phyloP scores from a whole-genome alignment of 2,329 filamentous ascomycete species.

The Penicillium hordei region DNA sequence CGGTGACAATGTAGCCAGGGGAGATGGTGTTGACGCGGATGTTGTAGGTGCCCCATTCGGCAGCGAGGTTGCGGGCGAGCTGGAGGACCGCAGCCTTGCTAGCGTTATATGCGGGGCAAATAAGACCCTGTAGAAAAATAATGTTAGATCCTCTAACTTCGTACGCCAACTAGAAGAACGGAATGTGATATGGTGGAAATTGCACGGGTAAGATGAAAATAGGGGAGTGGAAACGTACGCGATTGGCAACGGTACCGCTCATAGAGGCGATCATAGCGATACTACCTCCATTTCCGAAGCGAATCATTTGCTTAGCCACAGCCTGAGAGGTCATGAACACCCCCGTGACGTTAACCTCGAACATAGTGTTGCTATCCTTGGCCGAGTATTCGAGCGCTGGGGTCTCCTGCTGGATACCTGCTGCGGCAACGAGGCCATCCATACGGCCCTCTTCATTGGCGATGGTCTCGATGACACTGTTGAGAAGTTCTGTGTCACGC shows the following conservation, averaged over 20 bases:
- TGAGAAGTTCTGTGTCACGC: slow-evolving; percentile 66
- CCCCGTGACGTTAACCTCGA: slow-evolving; percentile 61
- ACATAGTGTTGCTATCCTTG: slow-evolving; percentile 62
- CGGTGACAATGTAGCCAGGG: slow-evolving; percentile 49
- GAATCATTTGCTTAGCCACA: slow-evolving; percentile 64
- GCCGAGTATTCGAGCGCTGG: slow-evolving; percentile 74
- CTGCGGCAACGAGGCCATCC: slow-evolving; percentile 75
- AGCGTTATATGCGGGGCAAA: slow-evolving; percentile 51
- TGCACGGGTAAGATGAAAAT: not conserved
- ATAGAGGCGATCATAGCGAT: slow-evolving; percentile 64
- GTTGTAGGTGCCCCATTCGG: slow-evolving; percentile 50
- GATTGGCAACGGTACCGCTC: slow-evolving; percentile 61
- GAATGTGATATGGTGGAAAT: not conserved
- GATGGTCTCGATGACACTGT: slow-evolving; percentile 67
- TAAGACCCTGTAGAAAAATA: slow-evolving; percentile 42
- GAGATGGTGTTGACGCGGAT: slow-evolving; percentile 53
- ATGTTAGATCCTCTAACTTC: not conserved
- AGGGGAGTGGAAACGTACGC: slow-evolving; percentile 30
- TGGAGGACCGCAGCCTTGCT: slow-evolving; percentile 52
- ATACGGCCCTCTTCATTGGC: slow-evolving; percentile 68
- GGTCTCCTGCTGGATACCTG: slow-evolving; percentile 75
- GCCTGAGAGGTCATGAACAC: slow-evolving; percentile 65
- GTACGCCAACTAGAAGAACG: not conserved
- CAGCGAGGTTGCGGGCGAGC: slow-evolving; percentile 48
- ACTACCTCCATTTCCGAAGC: slow-evolving; percentile 59